phyloP scores from a whole-genome alignment of 2,329 filamentous ascomycete species.

The Exophiala mesophila region DNA sequence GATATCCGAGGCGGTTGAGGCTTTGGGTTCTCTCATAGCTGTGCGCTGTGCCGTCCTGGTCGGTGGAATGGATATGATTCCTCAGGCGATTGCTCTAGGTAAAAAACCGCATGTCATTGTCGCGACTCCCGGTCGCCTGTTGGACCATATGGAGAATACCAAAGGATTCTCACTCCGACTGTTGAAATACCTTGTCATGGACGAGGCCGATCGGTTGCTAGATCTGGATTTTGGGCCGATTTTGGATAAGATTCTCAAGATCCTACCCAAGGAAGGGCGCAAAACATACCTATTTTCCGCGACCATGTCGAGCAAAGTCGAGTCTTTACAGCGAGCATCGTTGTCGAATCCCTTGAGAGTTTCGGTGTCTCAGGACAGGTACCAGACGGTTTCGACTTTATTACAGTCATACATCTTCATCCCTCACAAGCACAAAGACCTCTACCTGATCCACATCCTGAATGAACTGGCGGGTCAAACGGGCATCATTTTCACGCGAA shows the following conservation, averaged over 20 bases:
- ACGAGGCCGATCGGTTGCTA: conserved; percentile 85
- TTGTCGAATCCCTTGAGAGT: conserved; percentile 79
- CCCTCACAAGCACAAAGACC: conserved; percentile 81
- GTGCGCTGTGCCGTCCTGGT: conserved; percentile 82
- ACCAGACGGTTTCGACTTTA: conserved; percentile 86
- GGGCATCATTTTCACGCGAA: conserved; percentile 85
- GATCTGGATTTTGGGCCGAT: conserved; percentile 93
- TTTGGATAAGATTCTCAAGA: conserved; percentile 88
- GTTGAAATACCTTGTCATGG: conserved; percentile 87
- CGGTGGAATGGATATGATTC: conserved; percentile 92
- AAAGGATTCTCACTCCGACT: conserved; percentile 84
- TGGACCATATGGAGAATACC: conserved; percentile 94
- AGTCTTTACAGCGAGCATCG: conserved; percentile 84
- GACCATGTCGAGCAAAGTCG: conserved; percentile 90
- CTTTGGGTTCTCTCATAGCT: conserved; percentile 79
- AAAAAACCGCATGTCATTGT: conserved; percentile 95
- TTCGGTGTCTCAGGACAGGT: conserved; percentile 74
- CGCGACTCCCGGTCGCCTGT: conserved; percentile 79
- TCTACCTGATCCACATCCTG: conserved; percentile 78
- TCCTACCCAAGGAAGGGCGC: conserved; percentile 68
- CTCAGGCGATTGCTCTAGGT: conserved; percentile 83
- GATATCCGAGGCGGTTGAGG: conserved; percentile 82
- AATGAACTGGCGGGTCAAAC: conserved; percentile 85
- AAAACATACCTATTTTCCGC: conserved; percentile 88
- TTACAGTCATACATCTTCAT: conserved; percentile 83